phyloP scores from a whole-genome alignment of 495 filamentous ascomycete genomes.

The Podospora pseudoanserina region DNA sequence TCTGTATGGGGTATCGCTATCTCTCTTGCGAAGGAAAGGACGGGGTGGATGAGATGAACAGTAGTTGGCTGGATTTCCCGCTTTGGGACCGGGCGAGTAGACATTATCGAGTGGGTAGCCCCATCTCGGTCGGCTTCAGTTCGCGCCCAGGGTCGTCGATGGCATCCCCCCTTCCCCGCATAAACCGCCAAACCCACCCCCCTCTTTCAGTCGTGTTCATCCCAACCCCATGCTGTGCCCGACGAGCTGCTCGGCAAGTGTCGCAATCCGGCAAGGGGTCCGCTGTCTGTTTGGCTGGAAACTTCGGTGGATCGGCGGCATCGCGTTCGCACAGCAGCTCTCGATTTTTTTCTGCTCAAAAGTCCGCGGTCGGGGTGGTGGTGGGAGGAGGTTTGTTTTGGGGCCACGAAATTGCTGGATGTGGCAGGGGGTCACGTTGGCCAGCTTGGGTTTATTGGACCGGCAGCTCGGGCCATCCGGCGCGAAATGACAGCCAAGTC shows the following conservation, averaged over 20 bases:
- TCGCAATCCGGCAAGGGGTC: neutral
- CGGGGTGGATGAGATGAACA: neutral
- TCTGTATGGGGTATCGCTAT: slow-evolving; percentile 3
- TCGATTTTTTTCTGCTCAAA: neutral
- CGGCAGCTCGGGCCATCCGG: neutral
- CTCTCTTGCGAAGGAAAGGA: neutral
- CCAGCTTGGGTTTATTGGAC: neutral
- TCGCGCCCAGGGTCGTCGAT: neutral
- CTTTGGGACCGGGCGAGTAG: neutral
- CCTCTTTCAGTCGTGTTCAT: neutral
- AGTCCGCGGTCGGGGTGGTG: neutral
- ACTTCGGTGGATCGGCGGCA: neutral
- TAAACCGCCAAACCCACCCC: neutral
- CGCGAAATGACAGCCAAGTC: neutral
- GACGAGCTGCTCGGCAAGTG: neutral
- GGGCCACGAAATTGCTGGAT: neutral
- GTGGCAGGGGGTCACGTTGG: slow-evolving; percentile 2
- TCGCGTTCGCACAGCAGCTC: neutral
- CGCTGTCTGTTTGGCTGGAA: neutral
- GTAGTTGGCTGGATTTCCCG: neutral
- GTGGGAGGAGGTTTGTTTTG: neutral
- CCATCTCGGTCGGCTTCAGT: neutral
- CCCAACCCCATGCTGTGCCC: neutral
- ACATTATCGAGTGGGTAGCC: slow-evolving; percentile 3
- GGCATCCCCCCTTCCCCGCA: slow-evolving; percentile 1